phyloP scores from a whole-genome alignment of 768 basidiomycete genomes.

The Cystobasidium tubakii region DNA sequence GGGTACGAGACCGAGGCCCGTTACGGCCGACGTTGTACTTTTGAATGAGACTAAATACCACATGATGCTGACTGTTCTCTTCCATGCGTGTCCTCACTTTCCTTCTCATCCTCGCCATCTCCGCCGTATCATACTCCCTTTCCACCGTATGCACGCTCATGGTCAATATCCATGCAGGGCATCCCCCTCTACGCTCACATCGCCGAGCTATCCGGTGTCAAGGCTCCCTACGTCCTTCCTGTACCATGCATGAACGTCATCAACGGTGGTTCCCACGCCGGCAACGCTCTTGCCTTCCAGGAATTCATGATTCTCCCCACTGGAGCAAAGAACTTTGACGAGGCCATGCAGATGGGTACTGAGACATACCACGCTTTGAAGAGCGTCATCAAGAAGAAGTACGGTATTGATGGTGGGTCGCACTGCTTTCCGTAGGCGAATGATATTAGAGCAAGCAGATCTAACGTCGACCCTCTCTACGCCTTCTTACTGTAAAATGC shows the following conservation, averaged over 20 bases:
- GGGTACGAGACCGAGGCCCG: constrained; percentile 16
- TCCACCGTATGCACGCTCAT: no score
- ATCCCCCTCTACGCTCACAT: constrained; percentile 94
- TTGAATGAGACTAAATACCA: not conserved
- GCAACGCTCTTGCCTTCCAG: constrained; percentile 99
- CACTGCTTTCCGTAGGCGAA: no score
- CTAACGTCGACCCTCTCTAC: no score
- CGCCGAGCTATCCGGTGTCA: constrained; percentile 89
- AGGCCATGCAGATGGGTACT: constrained; percentile 97
- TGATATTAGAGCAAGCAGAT: not conserved
- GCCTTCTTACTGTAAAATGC: no score
- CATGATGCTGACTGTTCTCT: no score
- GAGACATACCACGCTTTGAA: constrained; percentile 92
- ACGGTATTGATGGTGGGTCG: constrained; percentile 90
- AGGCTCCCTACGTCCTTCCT: constrained; percentile 87
- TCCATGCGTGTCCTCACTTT: no score
- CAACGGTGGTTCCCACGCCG: constrained; percentile 99
- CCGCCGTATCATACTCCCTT: no score
- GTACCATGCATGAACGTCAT: constrained; percentile 96
- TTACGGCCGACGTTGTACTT: not conserved
- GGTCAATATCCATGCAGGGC: constrained; percentile 57
- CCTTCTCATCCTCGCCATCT: no score
- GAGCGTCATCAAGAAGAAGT: constrained; percentile 98
- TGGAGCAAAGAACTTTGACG: constrained; percentile 81
- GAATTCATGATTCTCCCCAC: constrained; percentile 99